Base-by-base conservation (phyloP, 441 rosid genomes). In the Hypseocharis bilobata region DNA sequence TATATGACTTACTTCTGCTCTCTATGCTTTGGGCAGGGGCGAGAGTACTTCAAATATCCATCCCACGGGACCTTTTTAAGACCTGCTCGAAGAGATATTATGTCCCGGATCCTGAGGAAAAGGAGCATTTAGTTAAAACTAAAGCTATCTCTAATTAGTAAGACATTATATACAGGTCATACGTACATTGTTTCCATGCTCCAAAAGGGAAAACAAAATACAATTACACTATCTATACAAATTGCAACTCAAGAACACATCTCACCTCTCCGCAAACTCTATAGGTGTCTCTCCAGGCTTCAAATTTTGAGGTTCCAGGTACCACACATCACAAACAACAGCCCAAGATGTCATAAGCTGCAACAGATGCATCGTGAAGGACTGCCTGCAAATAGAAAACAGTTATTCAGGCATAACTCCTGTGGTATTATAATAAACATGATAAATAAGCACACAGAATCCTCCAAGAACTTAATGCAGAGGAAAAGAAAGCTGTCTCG, bases 271-370 rank as follows among this genome's bases (percentile, higher is more conserved):
- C 38, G 97, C 96, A 83, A 93, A 91, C 65, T 85, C 92, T 42
- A 91, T 91, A 45, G 87, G 66, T 10, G 97, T 91, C 81, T 93
- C 99, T 58, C 93, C 96, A 4, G 89, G 86, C 80, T 65, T 85
- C 65, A 91, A 72, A 55, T 70, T 88, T 70, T 93, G 96, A 5
- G 96, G 96, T 71, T 93, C 97, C 77, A 93, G 78, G 75, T 89
- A 93, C 96, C 99, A 93, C 23, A 91, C 96, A 44, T 91, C 95
- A 79, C 99, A 93, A 66, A 93, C 99, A 70, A 93, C 96, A 61
- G 99, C 99, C 97, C 97, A 93, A 8, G 97, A 86, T 66, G 97
- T 86, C 99, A 91, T 91, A 68, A 93, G 96, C 75, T 83, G 97
- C 77, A 88, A 80, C 75, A 93, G 84, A 84, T 93, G 99, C 85